A percentile compares a stretch with the other conserved stretches of the same genome.
Evolutionary conservation across 169 alveolate genomes (phyloP).

Genomic region (Babesia caballi): DNA sequence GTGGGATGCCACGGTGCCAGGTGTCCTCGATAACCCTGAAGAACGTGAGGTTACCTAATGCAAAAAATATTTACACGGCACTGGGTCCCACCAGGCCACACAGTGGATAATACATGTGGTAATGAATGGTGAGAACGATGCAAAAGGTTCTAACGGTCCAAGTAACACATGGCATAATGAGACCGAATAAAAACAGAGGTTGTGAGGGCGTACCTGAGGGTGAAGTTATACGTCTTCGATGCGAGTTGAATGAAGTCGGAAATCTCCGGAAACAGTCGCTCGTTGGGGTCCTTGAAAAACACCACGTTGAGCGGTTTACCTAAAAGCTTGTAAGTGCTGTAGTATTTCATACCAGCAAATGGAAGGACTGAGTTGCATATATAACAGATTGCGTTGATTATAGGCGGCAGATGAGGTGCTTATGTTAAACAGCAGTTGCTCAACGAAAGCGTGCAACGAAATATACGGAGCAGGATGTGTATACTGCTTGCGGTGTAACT

Average conservation of each 20-base stretch:
- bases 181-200: too few species aligned
- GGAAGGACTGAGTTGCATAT: neutral
- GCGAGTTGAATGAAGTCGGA: slow-evolving; percentile 10
- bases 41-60: too few species aligned
- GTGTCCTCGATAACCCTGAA: slow-evolving; percentile 27
- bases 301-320: slow-evolving; percentile 26
- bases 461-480: too few species aligned
- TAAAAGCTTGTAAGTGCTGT: too few species aligned
- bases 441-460: too few species aligned
- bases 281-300: slow-evolving; percentile 34
- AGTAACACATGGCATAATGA: too few species aligned
- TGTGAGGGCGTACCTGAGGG: neutral
- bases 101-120: neutral
- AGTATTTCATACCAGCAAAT: neutral
- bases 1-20: slow-evolving; percentile 48
- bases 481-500: too few species aligned
- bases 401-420: too few species aligned
- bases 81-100: neutral
- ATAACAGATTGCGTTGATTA: neutral
- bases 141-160: too few species aligned
- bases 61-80: too few species aligned
- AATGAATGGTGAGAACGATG: too few species aligned
- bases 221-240: slow-evolving; percentile 1
- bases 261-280: slow-evolving; percentile 36
- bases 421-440: too few species aligned